Conservation (phyloP, 1,284 basidiomycete species). For the Flammula alnicola region DNA sequence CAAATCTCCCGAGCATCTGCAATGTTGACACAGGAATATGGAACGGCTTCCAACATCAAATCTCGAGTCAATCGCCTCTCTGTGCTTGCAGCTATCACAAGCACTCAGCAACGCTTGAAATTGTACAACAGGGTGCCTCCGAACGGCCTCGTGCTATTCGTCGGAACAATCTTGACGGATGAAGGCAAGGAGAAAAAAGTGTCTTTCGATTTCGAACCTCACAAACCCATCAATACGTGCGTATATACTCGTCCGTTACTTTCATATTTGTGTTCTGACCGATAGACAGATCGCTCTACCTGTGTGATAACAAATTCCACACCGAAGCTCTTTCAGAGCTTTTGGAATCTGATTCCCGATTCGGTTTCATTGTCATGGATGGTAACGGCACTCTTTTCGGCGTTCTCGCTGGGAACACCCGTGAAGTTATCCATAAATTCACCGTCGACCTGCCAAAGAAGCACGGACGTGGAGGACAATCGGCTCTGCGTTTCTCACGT, state of each 20-base stretch:
- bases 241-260: conserved; percentile 32
- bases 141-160: conserved; percentile 96
- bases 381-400: conserved; percentile 98
- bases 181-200: conserved; percentile 99
- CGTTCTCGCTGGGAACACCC: conserved; percentile 95
- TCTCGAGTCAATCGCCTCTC: conserved; percentile 98
- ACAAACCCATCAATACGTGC: conserved; percentile 98
- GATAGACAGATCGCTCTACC: conserved; percentile 82
- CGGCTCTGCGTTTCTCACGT: conserved; percentile 99
- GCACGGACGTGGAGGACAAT: conserved; percentile 99
- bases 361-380: conserved; percentile 99
- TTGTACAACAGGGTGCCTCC: conserved; percentile 96
- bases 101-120: conserved; percentile 98
- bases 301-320: conserved; percentile 99
- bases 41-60: conserved; percentile 99
- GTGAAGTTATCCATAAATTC: conserved; percentile 98
- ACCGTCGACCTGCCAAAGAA: conserved; percentile 99
- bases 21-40: conserved; percentile 99
- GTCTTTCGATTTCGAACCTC: conserved; percentile 96
- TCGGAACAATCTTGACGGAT: conserved; percentile 97
- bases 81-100: conserved; percentile 97
- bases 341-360: conserved; percentile 96
- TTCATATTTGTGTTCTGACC: conserved; percentile 14
- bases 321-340: conserved; percentile 97
- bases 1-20: conserved; percentile 94